These are phyloP conservation scores for Vitis rupestris DNA, from an alignment of 164 flowering plant genomes.

Conservation along the genomic window DNA sequence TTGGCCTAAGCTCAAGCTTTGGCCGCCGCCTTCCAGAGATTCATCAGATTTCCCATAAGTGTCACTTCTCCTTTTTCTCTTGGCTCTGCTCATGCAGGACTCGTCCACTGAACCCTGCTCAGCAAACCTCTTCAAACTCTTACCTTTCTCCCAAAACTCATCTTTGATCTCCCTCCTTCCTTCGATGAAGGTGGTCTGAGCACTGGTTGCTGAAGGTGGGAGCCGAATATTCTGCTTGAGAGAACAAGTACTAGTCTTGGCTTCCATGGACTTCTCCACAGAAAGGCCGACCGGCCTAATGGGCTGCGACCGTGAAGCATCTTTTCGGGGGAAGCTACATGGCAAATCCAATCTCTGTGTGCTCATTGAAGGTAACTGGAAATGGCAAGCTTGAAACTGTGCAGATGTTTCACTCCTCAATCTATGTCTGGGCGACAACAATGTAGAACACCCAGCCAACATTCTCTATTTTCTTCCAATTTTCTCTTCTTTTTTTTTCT, in stretches of 20 bases:
- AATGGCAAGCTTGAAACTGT: conserved; percentile 80
- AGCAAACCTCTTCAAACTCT: conserved; percentile 71
- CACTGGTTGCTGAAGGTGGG: conserved; percentile 51
- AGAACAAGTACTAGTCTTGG: conserved; percentile 49
- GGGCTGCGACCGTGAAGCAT: conserved; percentile 53
- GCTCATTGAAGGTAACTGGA: conserved; percentile 77
- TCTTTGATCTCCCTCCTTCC: conserved; percentile 45
- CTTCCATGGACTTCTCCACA: conserved; percentile 51
- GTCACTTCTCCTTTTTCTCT: conserved; percentile 59
- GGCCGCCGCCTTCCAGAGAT: conserved; percentile 24
- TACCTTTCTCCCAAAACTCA: conserved; percentile 65
- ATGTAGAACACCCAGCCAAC: conserved; percentile 97
- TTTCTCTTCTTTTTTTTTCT: conserved; percentile 5
- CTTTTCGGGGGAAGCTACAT: conserved; percentile 67
- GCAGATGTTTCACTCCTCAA: conserved; percentile 75
- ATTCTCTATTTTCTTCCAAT: conserved; percentile 60
- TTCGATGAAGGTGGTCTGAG: conserved; percentile 27
- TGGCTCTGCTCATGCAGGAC: conserved; percentile 43
- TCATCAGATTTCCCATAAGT: conserved; percentile 21
- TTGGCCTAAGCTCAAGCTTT: conserved; percentile 42
- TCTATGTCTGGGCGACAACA: conserved; percentile 92
- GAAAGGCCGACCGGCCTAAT: conserved; percentile 64
- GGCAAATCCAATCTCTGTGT: conserved; percentile 90
- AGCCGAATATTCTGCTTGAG: conserved; percentile 57
- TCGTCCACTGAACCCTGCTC: conserved; percentile 59